Evolutionary conservation across 1,284 basidiomycete species (phyloP).

Genomic region (Pascua guehoae): DNA sequence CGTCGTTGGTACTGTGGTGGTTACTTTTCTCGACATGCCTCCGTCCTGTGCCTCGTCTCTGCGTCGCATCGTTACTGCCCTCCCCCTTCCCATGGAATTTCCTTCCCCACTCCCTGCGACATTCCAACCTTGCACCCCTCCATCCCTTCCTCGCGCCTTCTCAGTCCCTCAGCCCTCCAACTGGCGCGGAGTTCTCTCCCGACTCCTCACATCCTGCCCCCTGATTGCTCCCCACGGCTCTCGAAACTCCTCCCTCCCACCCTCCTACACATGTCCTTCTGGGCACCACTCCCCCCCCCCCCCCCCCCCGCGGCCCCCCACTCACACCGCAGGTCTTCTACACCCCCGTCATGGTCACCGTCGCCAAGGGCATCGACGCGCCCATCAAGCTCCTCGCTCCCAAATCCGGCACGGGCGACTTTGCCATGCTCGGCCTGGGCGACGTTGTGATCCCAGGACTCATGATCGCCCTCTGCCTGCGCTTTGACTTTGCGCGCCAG

Average conservation of each 20-base stretch:
- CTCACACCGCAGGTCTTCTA: slow-evolving; percentile 39
- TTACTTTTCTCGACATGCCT: not conserved
- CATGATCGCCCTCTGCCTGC: slow-evolving; percentile 80
- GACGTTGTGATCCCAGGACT: slow-evolving; percentile 65
- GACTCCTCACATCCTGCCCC: too few species aligned
- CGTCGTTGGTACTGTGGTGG: slow-evolving; percentile 44
- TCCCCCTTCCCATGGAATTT: too few species aligned
- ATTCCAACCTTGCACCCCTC: too few species aligned
- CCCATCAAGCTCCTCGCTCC: slow-evolving; percentile 90
- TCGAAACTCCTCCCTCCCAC: too few species aligned
- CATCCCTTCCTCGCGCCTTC: too few species aligned
- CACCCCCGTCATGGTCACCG: slow-evolving; percentile 69
- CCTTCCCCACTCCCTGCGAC: too few species aligned
- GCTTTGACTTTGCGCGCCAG: slow-evolving; percentile 67
- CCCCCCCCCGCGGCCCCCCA: not conserved
- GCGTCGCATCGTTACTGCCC: too few species aligned
- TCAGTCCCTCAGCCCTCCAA: too few species aligned
- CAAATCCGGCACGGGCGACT: slow-evolving; percentile 59
- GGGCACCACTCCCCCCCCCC: not conserved
- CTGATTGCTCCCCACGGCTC: too few species aligned
- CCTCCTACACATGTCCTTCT: too few species aligned
- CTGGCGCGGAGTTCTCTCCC: too few species aligned
- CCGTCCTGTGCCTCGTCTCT: not conserved
- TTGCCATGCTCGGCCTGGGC: slow-evolving; percentile 88
- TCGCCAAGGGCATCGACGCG: slow-evolving; percentile 86